These are phyloP conservation scores for Oxyria digyna DNA, from an alignment of 148 eudicot species.

Conservation along the genomic window DNA sequence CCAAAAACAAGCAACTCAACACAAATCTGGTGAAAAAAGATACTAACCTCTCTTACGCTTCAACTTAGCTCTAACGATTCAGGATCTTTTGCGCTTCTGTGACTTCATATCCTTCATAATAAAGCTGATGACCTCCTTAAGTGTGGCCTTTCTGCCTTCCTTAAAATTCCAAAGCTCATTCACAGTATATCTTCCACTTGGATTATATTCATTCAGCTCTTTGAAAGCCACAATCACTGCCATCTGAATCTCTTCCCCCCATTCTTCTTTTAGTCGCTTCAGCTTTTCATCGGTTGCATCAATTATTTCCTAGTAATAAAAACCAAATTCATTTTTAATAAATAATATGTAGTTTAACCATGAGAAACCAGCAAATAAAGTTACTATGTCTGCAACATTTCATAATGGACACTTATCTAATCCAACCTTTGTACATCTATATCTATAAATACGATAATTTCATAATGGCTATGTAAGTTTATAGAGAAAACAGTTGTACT, in stretches of 20 bases:
- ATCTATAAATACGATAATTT: background rate
- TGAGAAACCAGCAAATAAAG: too few species aligned
- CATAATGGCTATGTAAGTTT: background rate
- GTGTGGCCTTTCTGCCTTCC: conserved; percentile 49
- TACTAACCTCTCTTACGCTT: background rate
- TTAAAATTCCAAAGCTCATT: conserved; percentile 62
- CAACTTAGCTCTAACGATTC: background rate
- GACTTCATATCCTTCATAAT: conserved; percentile 32
- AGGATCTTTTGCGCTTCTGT: conserved; percentile 29
- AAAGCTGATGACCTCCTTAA: conserved; percentile 55
- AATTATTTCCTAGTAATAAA: conserved; percentile 20
- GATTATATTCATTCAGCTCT: conserved; percentile 55
- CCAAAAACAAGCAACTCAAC: background rate
- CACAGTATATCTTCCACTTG: conserved; percentile 55
- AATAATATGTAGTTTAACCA: too few species aligned
- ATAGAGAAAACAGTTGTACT: background rate
- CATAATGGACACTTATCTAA: background rate
- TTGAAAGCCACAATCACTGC: conserved; percentile 35
- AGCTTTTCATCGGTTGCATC: conserved; percentile 46
- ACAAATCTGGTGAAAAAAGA: background rate
- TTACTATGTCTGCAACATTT: too few species aligned
- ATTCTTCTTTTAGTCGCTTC: conserved; percentile 31
- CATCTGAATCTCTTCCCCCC: conserved; percentile 40
- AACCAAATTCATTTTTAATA: too few species aligned
- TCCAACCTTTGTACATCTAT: background rate